Base-by-base conservation (phyloP, 495 filamentous ascomycete species). In the Neurospora sp. region DNA sequence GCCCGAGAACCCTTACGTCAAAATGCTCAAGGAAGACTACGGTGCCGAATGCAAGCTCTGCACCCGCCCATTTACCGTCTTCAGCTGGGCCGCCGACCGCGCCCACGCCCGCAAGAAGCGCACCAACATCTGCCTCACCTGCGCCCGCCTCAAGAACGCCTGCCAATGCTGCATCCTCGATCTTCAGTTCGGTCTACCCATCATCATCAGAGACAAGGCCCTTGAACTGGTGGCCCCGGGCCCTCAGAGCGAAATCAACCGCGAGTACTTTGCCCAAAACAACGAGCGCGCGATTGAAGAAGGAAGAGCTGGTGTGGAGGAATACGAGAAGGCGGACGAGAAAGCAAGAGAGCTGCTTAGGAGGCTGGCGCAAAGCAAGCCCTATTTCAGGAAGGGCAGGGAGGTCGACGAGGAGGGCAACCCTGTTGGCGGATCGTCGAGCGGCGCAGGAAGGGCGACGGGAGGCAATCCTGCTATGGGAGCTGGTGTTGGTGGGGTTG, bases 121-220 rank as follows among this genome's bases (percentile, higher is more conserved):
- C 68, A 96, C 93, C 59, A 93, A 90, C 75, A 94, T 98, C 79
- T 98, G 94, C 81, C 88, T 98, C n/a, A 97, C 94, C 8, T 98
- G 94, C 83, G 93, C 93, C 14, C 92, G 94, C 31, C 86, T 97
- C 73, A 96, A 97, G 84, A 98, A 98, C 85, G 96, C 96, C 84
- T 99, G 96, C 81, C 96, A 99, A 83, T 97, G 92, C 82, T 99
- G 96, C 84, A 98, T 98, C 93, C 90, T 98, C 69, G 96, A 99
- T 87, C 84, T 99, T 72, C 92, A 91, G 22, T 98, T 97, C 81
- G 96, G 96, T 70, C 83, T 99, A 41, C 96, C 96, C 27, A 97
- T 98, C 77, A 89, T 91, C 61, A 91, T 99, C 68, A 89, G 96
- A 74, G 96, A 99, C 85, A 95, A 96, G n/a, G 96, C 96, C 2